Conservation (phyloP, 306 rosid genomes). For the Heteromeles arbutifolia region DNA sequence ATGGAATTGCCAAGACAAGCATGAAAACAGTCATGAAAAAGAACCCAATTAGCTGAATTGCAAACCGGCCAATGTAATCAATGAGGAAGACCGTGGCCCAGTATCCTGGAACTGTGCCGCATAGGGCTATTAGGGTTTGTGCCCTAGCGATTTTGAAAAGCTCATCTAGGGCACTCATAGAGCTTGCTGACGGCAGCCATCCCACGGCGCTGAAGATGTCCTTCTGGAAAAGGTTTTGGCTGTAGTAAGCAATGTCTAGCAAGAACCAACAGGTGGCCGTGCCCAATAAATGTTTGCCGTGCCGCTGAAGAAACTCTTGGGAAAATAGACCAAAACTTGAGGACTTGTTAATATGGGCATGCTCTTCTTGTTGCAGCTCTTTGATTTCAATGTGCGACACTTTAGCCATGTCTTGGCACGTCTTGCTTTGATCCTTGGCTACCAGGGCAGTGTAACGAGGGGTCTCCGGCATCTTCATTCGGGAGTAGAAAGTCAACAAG, state of each 20-base stretch:
- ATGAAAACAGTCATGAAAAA: conserved; percentile 46
- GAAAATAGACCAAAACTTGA: conserved; percentile 42
- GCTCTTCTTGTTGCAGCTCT: neutral
- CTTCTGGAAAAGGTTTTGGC: conserved; percentile 44
- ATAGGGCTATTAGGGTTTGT: conserved; percentile 49
- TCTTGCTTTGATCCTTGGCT: conserved; percentile 42
- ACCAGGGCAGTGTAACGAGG: conserved; percentile 65
- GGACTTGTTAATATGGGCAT: neutral
- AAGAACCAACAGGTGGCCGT: conserved; percentile 63
- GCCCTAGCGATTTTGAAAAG: conserved; percentile 52
- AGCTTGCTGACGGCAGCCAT: conserved; percentile 34
- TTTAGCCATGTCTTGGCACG: conserved; percentile 50
- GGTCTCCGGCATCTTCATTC: conserved; percentile 63
- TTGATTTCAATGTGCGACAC: conserved; percentile 30
- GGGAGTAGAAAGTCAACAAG: conserved; percentile 39
- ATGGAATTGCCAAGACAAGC: conserved; percentile 40
- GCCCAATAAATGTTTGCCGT: conserved; percentile 54
- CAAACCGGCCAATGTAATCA: conserved; percentile 45
- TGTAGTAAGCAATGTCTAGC: conserved; percentile 61
- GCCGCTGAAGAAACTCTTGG: conserved; percentile 33
- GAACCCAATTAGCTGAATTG: conserved; percentile 57
- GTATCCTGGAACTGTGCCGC: conserved; percentile 64
- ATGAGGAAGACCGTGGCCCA: conserved; percentile 60
- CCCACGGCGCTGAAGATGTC: conserved; percentile 61
- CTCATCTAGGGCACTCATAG: conserved; percentile 60